phyloP scores from a whole-genome alignment of 73 alveolate species.

The Symbiodinium natans region DNA sequence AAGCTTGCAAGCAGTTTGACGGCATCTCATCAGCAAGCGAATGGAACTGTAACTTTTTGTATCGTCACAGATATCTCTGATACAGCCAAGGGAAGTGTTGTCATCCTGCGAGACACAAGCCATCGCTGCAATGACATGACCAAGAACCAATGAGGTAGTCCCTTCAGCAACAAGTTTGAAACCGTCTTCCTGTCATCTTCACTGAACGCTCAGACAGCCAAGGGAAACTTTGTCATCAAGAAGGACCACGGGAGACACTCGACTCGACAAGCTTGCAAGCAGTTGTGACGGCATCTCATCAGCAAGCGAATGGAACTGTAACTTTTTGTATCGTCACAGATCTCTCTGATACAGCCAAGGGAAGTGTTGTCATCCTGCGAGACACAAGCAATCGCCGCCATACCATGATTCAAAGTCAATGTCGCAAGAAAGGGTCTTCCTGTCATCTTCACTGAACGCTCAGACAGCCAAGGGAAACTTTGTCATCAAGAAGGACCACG shows the following conservation, averaged over 20 bases:
- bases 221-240: not conserved
- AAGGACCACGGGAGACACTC: not conserved
- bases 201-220: not conserved
- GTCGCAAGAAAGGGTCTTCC: not conserved
- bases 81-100: constrained; percentile 82
- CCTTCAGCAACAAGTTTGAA: not conserved
- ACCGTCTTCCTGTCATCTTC: not conserved
- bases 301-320: not conserved
- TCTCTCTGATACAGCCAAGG: not conserved
- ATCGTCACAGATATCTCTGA: constrained; percentile 30
- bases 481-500: not conserved
- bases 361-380: too few relatives aligned
- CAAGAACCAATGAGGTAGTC: not conserved
- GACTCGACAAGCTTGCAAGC: too few relatives aligned
- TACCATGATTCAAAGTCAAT: too few relatives aligned
- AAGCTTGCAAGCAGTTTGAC: not conserved
- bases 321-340: not conserved
- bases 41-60: not conserved
- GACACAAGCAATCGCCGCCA: too few relatives aligned
- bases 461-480: not conserved
- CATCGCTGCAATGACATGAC: not conserved
- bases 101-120: constrained; percentile 15
- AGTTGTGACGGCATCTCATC: not conserved
- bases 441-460: not conserved
- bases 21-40: not conserved